phyloP scores from a whole-genome alignment of 2,329 filamentous ascomycete genomes.

The Colletotrichum limetticola region DNA sequence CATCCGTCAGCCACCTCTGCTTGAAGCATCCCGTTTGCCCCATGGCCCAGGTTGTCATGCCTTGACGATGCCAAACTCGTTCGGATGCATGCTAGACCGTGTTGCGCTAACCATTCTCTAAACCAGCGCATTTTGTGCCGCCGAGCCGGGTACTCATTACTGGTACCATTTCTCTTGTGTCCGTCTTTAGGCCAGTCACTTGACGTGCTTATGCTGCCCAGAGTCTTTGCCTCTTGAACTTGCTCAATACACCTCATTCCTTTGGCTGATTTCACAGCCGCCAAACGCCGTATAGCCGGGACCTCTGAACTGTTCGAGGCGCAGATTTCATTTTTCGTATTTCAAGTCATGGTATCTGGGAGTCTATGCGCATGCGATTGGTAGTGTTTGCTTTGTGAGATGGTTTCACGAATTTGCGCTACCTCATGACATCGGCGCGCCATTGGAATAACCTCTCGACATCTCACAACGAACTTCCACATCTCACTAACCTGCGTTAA shows the following conservation, averaged over 20 bases:
- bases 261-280: not conserved
- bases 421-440: constrained; percentile 1
- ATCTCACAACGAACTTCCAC: not conserved
- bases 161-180: not conserved
- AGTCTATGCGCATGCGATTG: not conserved
- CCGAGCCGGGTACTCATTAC: not conserved
- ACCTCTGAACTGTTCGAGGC: not conserved
- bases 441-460: not conserved
- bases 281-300: constrained; percentile 3
- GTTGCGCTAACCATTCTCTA: not conserved
- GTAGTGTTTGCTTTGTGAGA: not conserved
- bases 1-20: not conserved
- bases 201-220: constrained; percentile 13
- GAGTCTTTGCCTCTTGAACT: constrained; percentile 26
- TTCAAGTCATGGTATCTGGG: not conserved
- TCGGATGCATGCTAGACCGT: constrained; percentile 7
- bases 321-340: not conserved
- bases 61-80: not conserved
- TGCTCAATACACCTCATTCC: constrained; percentile 36
- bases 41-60: not conserved
- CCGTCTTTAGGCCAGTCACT: not conserved
- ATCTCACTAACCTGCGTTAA: not conserved
- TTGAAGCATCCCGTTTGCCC: not conserved
- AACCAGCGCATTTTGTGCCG: constrained; percentile 5
- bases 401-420: not conserved